phyloP scores from a whole-genome alignment of 2,329 filamentous ascomycete species.

The Fusarium tanahbumbuense region DNA sequence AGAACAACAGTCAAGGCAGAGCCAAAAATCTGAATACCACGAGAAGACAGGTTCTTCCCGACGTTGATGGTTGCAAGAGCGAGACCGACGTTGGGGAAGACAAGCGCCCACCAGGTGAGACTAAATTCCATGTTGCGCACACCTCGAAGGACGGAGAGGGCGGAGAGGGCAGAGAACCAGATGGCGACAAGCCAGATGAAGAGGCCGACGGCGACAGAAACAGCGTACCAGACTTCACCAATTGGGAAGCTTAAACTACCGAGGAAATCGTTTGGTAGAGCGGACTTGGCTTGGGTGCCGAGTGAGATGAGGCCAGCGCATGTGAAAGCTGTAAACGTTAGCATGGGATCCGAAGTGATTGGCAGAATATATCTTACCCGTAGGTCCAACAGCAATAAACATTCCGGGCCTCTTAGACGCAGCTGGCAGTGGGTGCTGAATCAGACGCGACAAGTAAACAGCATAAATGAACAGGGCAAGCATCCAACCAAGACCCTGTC shows the following conservation, averaged over 20 bases:
- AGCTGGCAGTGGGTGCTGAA: slow-evolving; percentile 12
- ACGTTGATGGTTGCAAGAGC: slow-evolving; percentile 21
- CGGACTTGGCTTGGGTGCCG: slow-evolving; percentile 11
- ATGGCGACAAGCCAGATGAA: slow-evolving; percentile 28
- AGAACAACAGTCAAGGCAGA: neutral
- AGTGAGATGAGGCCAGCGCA: slow-evolving; percentile 13
- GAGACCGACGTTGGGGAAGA: slow-evolving; percentile 24
- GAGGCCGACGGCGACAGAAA: slow-evolving; percentile 11
- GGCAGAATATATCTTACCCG: slow-evolving; percentile 6
- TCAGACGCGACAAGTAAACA: slow-evolving; percentile 21
- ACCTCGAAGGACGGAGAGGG: neutral
- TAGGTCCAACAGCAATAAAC: slow-evolving; percentile 26
- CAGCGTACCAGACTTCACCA: slow-evolving; percentile 15
- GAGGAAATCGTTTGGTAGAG: slow-evolving; percentile 8
- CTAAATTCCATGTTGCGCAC: slow-evolving; percentile 9
- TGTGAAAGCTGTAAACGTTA: neutral
- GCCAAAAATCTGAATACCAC: neutral
- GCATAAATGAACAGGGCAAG: slow-evolving; percentile 26
- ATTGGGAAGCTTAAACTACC: neutral
- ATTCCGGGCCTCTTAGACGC: neutral
- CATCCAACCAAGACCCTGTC: slow-evolving; percentile 23
- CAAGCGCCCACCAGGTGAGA: slow-evolving; percentile 17
- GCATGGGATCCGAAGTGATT: fast-evolving
- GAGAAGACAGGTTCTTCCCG: neutral
- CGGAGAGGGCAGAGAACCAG: slow-evolving; percentile 14